These are phyloP conservation scores for Populus hybrid DNA, from an alignment of 441 rosid genomes.

Conservation along the genomic window DNA sequence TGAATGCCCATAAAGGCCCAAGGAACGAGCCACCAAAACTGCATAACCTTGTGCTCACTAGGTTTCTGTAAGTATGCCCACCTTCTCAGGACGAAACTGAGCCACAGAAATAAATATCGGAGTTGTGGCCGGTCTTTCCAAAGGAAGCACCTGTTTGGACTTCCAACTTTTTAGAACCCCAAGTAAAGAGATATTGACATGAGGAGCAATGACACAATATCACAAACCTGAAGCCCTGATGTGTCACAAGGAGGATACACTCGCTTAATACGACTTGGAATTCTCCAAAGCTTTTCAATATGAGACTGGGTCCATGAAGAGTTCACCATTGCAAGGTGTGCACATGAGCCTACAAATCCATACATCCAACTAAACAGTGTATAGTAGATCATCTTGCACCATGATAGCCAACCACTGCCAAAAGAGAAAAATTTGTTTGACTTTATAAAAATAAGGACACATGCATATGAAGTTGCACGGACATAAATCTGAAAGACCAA, in stretches of 20 bases:
- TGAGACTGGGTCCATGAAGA: slow-evolving; percentile 93
- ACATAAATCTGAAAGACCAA: slow-evolving; percentile 1
- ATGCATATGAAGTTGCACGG: not conserved
- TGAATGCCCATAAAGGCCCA: slow-evolving; percentile 16
- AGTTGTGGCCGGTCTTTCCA: slow-evolving; percentile 53
- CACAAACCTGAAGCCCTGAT: slow-evolving; percentile 82
- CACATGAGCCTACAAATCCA: slow-evolving; percentile 78
- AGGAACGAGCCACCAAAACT: slow-evolving; percentile 28
- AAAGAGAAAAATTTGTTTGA: not conserved
- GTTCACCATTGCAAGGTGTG: slow-evolving; percentile 89
- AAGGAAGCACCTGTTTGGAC: slow-evolving; percentile 59
- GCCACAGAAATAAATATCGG: slow-evolving; percentile 83
- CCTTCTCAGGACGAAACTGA: slow-evolving; percentile 99
- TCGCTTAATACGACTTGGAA: slow-evolving; percentile 58
- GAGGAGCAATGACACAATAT: not conserved
- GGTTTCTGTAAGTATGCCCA: slow-evolving; percentile 43
- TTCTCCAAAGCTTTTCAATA: slow-evolving; percentile 77
- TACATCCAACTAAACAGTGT: slow-evolving; percentile 72
- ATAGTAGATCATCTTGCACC: slow-evolving; percentile 67
- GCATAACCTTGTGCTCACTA: slow-evolving; percentile 33
- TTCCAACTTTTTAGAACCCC: slow-evolving; percentile 20
- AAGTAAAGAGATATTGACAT: not conserved
- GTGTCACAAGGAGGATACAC: slow-evolving; percentile 97
- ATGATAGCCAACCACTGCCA: slow-evolving; percentile 75
- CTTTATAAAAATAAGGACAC: not conserved